Evolutionary conservation across 257 asterid genomes (phyloP).

Genomic region (Anisodus tanguticus): DNA sequence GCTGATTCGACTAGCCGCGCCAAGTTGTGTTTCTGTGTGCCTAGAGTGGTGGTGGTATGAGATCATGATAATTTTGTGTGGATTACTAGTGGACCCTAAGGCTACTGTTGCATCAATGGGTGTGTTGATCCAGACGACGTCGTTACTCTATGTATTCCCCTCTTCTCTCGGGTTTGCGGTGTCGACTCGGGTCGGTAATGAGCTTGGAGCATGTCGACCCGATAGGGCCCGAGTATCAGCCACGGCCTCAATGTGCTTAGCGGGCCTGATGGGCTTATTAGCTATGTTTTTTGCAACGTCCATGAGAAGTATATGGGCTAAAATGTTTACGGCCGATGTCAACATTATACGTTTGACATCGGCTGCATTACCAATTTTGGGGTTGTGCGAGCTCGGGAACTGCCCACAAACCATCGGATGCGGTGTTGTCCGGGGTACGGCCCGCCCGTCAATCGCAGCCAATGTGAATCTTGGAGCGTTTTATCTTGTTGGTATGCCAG

Average conservation of each 20-base stretch:
- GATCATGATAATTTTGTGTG: slow-evolving; percentile 78
- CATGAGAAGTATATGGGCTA: slow-evolving; percentile 58
- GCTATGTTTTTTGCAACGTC: slow-evolving; percentile 61
- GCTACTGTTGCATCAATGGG: slow-evolving; percentile 92
- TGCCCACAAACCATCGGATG: slow-evolving; percentile 91
- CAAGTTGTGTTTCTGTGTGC: slow-evolving; percentile 85
- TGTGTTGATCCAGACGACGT: slow-evolving; percentile 69
- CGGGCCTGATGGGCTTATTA: slow-evolving; percentile 63
- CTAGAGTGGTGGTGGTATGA: slow-evolving; percentile 98
- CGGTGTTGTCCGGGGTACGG: slow-evolving; percentile 84
- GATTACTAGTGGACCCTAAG: slow-evolving; percentile 72
- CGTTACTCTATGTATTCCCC: slow-evolving; percentile 72
- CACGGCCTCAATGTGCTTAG: slow-evolving; percentile 43
- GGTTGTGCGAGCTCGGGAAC: slow-evolving; percentile 86
- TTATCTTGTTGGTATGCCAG: slow-evolving; percentile 82
- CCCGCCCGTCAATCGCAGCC: slow-evolving; percentile 76
- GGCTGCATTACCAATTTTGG: slow-evolving; percentile 69
- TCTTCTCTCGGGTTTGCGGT: slow-evolving; percentile 73
- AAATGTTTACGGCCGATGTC: slow-evolving; percentile 60
- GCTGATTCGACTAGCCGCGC: slow-evolving; percentile 68
- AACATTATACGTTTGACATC: slow-evolving; percentile 63
- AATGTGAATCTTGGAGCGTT: slow-evolving; percentile 84
- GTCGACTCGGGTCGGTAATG: slow-evolving; percentile 80
- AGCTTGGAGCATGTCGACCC: slow-evolving; percentile 77
- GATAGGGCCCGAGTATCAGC: slow-evolving; percentile 63